Evolutionary conservation across 2,329 filamentous ascomycete species (phyloP), one percentile per base, ranked within the genome.

Genomic region (Colletotrichum sublineola): DNA sequence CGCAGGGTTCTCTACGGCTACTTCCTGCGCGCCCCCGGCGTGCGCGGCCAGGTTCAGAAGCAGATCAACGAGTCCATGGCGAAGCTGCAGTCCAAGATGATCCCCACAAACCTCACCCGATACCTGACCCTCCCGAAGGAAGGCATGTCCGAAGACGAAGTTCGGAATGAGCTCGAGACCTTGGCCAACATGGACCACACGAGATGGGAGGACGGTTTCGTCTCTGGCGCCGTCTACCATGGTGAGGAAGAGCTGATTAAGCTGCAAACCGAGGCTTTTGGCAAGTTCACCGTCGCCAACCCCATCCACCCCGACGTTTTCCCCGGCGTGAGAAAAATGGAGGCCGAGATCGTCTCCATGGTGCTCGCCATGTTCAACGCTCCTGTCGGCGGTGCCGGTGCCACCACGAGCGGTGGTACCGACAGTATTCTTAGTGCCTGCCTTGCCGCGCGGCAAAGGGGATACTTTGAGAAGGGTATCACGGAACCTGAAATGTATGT

Each of bases 261-360:
- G 78, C 86, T 99, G 50, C 96, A 99, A 85, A 93, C 94, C 7
- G 94, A 98, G 80, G 96, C 96, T 0, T 98, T 96, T 86, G 93
- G 93, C 75, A 93, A 93, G 82, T 99, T 99, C 81, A 96, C 95
- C 63, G 96, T 99, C 40, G 90, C 95, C 50, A 99, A 99, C 82
- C 96, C 96, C 3, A 96, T 99, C 76, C 96, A 99, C 81, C 96
- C 96, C 8, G 96, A 99, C 83, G 96, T 99, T 55, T 99, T 99
- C 84, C 96, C 96, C 20, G 96, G 96, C 38, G 95, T 99, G 64
- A 88, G 96, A 78, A 99, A 99, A 89, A 99, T 99, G 96, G 96
- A 99, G 86, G 96, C 96, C 56, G 96, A 99, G 85, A 87, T 99
- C 74, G 96, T 99, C 64, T 93, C 95, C 75, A 99, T 99, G 96